A percentile compares a stretch with the other conserved stretches of the same genome.
phyloP scores from a whole-genome alignment of 2,329 filamentous ascomycete genomes.

The Neofusicoccum parvum region DNA sequence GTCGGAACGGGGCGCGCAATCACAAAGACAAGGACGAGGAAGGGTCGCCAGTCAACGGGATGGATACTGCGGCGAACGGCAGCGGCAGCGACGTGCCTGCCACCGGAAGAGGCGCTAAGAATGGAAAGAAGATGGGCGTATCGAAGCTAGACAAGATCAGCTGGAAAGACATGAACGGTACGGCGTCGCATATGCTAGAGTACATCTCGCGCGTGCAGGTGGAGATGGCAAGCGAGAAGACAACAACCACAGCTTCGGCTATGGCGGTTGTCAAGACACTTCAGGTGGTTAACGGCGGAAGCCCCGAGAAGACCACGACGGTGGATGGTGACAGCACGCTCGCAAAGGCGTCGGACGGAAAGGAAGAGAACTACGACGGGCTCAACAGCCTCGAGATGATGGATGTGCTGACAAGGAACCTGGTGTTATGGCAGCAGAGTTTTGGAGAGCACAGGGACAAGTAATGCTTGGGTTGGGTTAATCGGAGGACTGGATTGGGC shows the following conservation, averaged over 20 bases:
- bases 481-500: not conserved
- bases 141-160: conserved; percentile 64
- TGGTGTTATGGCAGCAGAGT: conserved; percentile 79
- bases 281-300: conserved; percentile 26
- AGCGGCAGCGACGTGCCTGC: conserved; percentile 46
- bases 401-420: conserved; percentile 77
- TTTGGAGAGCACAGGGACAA: conserved; percentile 21
- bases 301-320: not conserved
- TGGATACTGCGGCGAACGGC: conserved; percentile 22
- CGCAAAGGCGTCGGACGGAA: conserved; percentile 24
- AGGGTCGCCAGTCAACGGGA: conserved; percentile 30
- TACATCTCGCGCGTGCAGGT: conserved; percentile 89
- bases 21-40: conserved; percentile 16
- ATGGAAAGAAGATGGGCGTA: conserved; percentile 28
- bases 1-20: not conserved
- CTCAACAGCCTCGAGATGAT: conserved; percentile 86
- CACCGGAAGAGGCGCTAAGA: conserved; percentile 38
- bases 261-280: conserved; percentile 32
- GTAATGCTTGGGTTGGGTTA: not conserved
- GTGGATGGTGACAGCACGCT: conserved; percentile 22
- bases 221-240: conserved; percentile 69
- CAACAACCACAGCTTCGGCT: conserved; percentile 21
- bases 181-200: conserved; percentile 80
- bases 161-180: conserved; percentile 85
- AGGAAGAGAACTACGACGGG: conserved; percentile 65